A percentile compares a stretch with the other conserved stretches of the same genome.
These are phyloP conservation scores for Amanita exitialis DNA, from an alignment of 768 basidiomycete species.

Conservation along the genomic window DNA sequence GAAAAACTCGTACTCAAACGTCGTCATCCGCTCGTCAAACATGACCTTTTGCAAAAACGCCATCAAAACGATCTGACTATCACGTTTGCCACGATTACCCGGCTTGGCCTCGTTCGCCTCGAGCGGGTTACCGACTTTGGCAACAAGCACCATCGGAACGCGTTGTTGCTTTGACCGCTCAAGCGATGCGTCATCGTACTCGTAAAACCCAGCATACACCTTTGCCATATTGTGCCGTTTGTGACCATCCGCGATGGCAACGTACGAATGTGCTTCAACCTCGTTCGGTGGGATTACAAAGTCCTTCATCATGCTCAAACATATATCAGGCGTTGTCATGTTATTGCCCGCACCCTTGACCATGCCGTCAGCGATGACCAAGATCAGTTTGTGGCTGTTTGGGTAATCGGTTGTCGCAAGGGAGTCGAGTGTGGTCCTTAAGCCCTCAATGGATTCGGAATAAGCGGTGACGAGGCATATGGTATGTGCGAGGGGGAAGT, in stretches of 20 bases:
- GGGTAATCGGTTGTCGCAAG: constrained; percentile 98
- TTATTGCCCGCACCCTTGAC: constrained; percentile 92
- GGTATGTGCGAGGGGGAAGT: constrained; percentile 87
- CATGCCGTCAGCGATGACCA: constrained; percentile 97
- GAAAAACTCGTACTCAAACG: constrained; percentile 99
- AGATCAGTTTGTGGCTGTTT: constrained; percentile 91
- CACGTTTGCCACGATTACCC: constrained; percentile 97
- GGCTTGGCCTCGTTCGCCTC: constrained; percentile 89
- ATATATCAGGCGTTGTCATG: constrained; percentile 89
- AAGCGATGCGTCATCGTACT: constrained; percentile 84
- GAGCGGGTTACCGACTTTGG: constrained; percentile 89
- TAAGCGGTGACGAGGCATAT: constrained; percentile 98
- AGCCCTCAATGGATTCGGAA: constrained; percentile 92
- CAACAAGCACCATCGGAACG: constrained; percentile 91
- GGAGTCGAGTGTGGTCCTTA: constrained; percentile 96
- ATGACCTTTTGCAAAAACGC: constrained; percentile 97
- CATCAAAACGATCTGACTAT: constrained; percentile 97
- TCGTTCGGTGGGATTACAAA: constrained; percentile 71
- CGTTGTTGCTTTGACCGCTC: constrained; percentile 93
- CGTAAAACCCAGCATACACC: constrained; percentile 96
- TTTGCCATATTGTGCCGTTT: constrained; percentile 99
- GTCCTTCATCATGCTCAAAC: constrained; percentile 95
- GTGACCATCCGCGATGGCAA: constrained; percentile 99
- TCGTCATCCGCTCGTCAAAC: constrained; percentile 99
- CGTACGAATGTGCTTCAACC: constrained; percentile 91